Conservation (phyloP, 768 basidiomycete genomes). For the Fibroporia radiculosa region DNA sequence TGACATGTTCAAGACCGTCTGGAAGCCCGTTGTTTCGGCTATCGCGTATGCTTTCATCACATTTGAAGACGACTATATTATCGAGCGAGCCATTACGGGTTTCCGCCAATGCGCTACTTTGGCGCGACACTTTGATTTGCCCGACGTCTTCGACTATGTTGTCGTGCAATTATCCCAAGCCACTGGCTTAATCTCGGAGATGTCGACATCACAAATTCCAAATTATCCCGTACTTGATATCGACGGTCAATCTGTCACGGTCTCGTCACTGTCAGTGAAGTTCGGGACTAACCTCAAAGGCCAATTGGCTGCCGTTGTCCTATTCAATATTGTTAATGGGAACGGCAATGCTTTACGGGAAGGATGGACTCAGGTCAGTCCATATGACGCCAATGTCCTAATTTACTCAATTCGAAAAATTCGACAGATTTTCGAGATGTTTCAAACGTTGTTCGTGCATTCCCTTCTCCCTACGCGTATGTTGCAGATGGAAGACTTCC, state of each 20-base stretch:
- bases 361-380: constrained; percentile 85
- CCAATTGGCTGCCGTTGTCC: constrained; percentile 91
- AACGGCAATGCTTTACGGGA: constrained; percentile 91
- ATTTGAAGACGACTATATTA: constrained; percentile 94
- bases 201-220: constrained; percentile 59
- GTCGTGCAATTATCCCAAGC: constrained; percentile 90
- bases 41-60: constrained; percentile 94
- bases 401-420: neutral
- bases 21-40: constrained; percentile 90
- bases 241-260: constrained; percentile 82
- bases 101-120: constrained; percentile 94
- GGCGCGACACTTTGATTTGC: constrained; percentile 80
- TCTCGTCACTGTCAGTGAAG: constrained; percentile 85
- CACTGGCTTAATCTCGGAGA: constrained; percentile 77
- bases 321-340: constrained; percentile 96
- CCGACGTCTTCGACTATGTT: constrained; percentile 95
- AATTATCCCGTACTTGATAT: constrained; percentile 87
- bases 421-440: constrained; percentile 91
- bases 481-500: constrained; percentile 97
- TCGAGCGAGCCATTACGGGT: constrained; percentile 91
- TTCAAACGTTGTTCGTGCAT: constrained; percentile 91
- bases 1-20: constrained; percentile 90
- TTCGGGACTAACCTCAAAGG: constrained; percentile 95
- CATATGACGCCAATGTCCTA: constrained; percentile 3
- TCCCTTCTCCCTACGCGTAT: constrained; percentile 84